Conservation (phyloP, 371 early-diverging fungal species). For the Mortierella sp. region DNA sequence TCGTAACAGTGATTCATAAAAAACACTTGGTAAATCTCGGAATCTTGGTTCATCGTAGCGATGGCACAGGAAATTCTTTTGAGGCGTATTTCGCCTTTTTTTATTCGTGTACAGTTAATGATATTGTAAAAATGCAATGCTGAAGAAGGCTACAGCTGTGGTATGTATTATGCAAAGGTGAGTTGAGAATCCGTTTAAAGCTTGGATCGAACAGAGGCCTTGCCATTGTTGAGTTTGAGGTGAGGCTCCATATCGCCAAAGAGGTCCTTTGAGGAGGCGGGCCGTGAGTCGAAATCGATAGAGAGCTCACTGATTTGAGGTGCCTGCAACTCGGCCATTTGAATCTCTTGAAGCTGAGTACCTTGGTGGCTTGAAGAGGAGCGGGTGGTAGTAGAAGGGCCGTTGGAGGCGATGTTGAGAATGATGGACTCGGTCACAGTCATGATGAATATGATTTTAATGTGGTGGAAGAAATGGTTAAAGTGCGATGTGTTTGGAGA, state of each 20-base stretch:
- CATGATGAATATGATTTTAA: slow-evolving; percentile 6
- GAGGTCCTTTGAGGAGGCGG: slow-evolving; percentile 17
- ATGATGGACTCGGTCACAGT: slow-evolving; percentile 25
- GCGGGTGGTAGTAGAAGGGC: neutral
- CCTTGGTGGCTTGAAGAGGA: neutral
- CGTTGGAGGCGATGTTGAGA: slow-evolving; percentile 34
- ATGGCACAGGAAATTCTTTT: no score
- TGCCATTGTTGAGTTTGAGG: neutral
- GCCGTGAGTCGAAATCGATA: slow-evolving; percentile 4
- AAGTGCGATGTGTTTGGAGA: neutral
- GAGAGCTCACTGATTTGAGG: neutral
- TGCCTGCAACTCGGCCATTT: slow-evolving; percentile 36
- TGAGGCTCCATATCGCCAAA: slow-evolving; percentile 39
- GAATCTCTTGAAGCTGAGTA: neutral
- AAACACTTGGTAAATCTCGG: no score
- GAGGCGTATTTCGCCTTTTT: no score
- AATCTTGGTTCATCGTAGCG: no score
- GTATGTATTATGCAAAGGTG: neutral
- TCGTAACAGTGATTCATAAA: no score
- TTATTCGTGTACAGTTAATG: no score
- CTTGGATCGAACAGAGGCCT: slow-evolving; percentile 18
- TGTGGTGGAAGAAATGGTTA: neutral
- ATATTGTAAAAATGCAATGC: neutral
- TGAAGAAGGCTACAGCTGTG: neutral
- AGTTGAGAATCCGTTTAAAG: slow-evolving; percentile 12